Base-by-base conservation (phyloP, 2,329 filamentous ascomycete genomes). In the Plenodomus tracheiphilus region DNA sequence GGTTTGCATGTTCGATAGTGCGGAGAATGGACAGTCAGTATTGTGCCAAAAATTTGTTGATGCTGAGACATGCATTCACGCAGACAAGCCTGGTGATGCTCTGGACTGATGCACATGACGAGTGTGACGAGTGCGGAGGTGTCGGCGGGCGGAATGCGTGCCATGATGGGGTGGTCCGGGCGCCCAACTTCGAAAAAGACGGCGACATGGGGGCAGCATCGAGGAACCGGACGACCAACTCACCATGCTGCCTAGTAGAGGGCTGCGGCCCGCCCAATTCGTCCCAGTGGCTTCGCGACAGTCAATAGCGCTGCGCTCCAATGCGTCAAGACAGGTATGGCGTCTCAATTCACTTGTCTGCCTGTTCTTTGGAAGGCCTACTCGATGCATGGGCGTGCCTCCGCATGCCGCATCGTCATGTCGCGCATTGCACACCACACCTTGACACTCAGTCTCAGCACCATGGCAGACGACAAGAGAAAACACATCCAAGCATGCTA, bases 171-270 rank as follows among this genome's bases (percentile, higher is more conserved):
- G 28, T 32, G 28, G 28, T 32, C 28, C 28, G 28, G 11, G 49
- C 49, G 66, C 63, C 43, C 48, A 39, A 39, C 41, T 39, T 49
- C 60, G 46, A 51, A 55, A 61, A 61, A 57, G 54, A 62, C 60
- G 56, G 53, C 58, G 52, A 42, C 42, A 39, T 47, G 46, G 36
- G 37, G 55, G 51, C 53, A 51, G 37, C 47, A 35, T 19, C 39
- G 40, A 53, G 25, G 54, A 47, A 54, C 53, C 55, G 51, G 59
- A 62, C 66, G 62, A 61, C 61, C 66, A 65, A 50, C 57, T 56
- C 58, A 70, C 64, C 49, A 79, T 78, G 77, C 72, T 78, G 68
- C 74, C 75, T 59, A 77, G 75, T 65, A 75, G 76, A 74, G 76
- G 76, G 56, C 61, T 77, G 36, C 72, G 69, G 61, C 64, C 71